These are phyloP conservation scores for Neurospora tetrasperma DNA, from an alignment of 495 filamentous ascomycete species.

Conservation along the genomic window DNA sequence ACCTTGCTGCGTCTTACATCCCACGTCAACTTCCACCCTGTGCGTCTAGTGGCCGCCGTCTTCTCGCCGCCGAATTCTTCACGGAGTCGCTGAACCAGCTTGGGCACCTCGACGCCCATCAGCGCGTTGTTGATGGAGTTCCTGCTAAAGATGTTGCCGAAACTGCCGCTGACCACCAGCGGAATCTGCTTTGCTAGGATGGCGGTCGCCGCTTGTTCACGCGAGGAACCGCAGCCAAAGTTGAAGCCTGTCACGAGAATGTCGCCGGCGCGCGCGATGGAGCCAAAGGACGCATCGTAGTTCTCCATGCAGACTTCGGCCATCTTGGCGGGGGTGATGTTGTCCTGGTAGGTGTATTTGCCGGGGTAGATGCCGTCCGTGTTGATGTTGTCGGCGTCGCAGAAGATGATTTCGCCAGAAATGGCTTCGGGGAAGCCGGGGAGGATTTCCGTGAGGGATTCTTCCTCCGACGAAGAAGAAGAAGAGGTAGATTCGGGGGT, in stretches of 20 bases:
- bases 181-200: conserved; percentile 79
- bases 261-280: conserved; percentile 52
- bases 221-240: conserved; percentile 67
- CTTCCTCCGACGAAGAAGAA: conserved; percentile 14
- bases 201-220: conserved; percentile 86
- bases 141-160: conserved; percentile 79
- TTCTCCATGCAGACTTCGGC: conserved; percentile 86
- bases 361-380: conserved; percentile 76
- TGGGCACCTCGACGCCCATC: conserved; percentile 72
- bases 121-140: conserved; percentile 93
- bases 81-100: conserved; percentile 57
- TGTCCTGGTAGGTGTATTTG: conserved; percentile 81
- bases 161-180: conserved; percentile 74
- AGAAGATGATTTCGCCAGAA: conserved; percentile 59
- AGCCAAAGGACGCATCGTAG: conserved; percentile 64
- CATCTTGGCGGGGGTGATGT: conserved; percentile 66
- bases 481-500: conserved; percentile 8
- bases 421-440: conserved; percentile 60
- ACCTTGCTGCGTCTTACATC: conserved; percentile 67
- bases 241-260: conserved; percentile 84
- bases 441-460: conserved; percentile 48
- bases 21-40: conserved; percentile 84
- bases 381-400: conserved; percentile 64
- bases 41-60: no score
- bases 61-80: conserved; percentile 46